Evolutionary conservation across 2,329 filamentous ascomycete species (phyloP).

Genomic region (Coniochaeta sp.): DNA sequence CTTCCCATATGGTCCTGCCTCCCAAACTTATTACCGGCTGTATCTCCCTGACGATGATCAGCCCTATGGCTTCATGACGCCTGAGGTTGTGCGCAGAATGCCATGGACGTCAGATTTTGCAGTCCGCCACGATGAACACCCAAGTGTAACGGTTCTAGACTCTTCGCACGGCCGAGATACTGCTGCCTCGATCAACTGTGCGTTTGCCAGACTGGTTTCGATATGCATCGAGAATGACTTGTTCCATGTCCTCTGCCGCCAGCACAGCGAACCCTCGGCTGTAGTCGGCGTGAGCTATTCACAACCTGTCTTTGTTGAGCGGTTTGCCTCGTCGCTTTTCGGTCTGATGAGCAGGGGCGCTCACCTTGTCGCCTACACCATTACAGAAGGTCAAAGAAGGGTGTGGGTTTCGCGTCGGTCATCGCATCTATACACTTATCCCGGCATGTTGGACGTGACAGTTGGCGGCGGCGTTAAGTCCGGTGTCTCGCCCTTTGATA

Average conservation of each 20-base stretch:
- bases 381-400: conserved; percentile 33
- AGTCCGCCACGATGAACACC: conserved; percentile 18
- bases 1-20: background rate
- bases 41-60: conserved; percentile 34
- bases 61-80: conserved; percentile 43
- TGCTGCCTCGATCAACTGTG: background rate
- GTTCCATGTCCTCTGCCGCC: background rate
- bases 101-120: conserved; percentile 32
- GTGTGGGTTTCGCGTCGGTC: conserved; percentile 64
- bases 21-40: conserved; percentile 18
- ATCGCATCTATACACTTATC: conserved; percentile 59
- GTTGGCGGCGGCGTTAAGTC: conserved; percentile 65
- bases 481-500: conserved; percentile 55
- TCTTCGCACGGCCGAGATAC: conserved; percentile 15
- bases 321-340: conserved; percentile 48
- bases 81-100: conserved; percentile 35
- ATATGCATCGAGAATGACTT: background rate
- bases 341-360: conserved; percentile 56
- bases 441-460: conserved; percentile 64
- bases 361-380: conserved; percentile 56
- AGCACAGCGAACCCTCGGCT: background rate
- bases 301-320: conserved; percentile 14
- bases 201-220: background rate
- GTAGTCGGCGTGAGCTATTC: background rate
- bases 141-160: conserved; percentile 22